Evolutionary conservation across 768 basidiomycete species (phyloP).

Genomic region (Hygrophorus pudorinus): DNA sequence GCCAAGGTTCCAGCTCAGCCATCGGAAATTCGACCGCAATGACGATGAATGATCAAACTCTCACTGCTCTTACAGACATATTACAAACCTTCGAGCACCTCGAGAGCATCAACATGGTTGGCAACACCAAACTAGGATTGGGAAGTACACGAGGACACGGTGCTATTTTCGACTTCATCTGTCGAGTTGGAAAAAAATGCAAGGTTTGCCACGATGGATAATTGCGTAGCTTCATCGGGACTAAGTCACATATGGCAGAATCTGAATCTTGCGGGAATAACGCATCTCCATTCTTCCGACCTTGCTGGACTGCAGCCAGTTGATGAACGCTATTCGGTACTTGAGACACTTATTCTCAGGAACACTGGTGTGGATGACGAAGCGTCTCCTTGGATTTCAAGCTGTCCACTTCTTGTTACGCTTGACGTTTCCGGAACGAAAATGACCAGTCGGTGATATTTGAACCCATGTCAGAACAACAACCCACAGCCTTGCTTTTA

Average conservation of each 20-base stretch:
- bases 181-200: constrained; percentile 46
- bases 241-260: constrained; percentile 23
- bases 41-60: constrained; percentile 44
- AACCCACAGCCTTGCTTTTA: neutral
- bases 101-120: constrained; percentile 49
- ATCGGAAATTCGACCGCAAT: constrained; percentile 38
- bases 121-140: constrained; percentile 51
- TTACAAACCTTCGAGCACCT: constrained; percentile 28
- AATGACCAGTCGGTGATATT: constrained; percentile 38
- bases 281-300: constrained; percentile 38
- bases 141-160: constrained; percentile 19
- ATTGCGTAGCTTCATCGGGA: neutral
- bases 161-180: constrained; percentile 36
- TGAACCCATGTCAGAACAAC: neutral
- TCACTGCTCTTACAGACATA: constrained; percentile 32
- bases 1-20: constrained; percentile 31
- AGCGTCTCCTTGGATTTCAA: constrained; percentile 39
- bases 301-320: constrained; percentile 37
- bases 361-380: constrained; percentile 54
- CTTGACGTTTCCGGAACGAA: constrained; percentile 50
- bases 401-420: constrained; percentile 36
- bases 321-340: constrained; percentile 22
- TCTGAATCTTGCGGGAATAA: constrained; percentile 49
- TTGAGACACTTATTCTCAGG: constrained; percentile 45
- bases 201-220: constrained; percentile 29